Base-by-base conservation (phyloP, 2,329 filamentous ascomycete species). In the Remersonia thermophila region DNA sequence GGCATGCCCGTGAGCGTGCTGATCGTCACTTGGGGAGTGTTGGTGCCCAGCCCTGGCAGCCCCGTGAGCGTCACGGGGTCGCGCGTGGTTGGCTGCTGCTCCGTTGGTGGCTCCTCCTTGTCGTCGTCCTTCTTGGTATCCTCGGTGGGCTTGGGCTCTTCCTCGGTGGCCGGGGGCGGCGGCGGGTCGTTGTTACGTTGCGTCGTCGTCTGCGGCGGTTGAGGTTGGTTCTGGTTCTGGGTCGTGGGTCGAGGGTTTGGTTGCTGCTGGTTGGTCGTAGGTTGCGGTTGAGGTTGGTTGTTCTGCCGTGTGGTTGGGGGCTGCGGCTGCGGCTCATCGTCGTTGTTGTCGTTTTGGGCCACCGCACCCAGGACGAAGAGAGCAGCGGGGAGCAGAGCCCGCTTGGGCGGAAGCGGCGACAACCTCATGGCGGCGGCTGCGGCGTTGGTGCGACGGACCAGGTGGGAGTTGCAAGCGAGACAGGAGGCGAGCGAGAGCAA, bases 1-100 rank as follows among this genome's bases (percentile, higher is more conserved):
- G 67, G 65, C 32, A 67, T 51, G 32, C 48, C 53, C 16, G 53
- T 59, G 16, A 53, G 41, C 15, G 12, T 27, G 26, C 20, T 2
- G 4, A 23, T 9, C 8, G 10, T 6, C 27, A 16, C 4, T 35
- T 27, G 10, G 36, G 35, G n/a, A 23, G 42, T 38, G 32, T 46
- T 48, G 15, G 42, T 44, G 5, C 44, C 45, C 6, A 47, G 26
- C 3, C 43, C 18, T 6, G 41, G 39, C 2, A 36, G 28, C 2
- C 36, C 27, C 13, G 27, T 23, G 14, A 31, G 29, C 13, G 20
- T 23, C 5, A 23, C 20, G 9, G 20, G 20, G 20, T 23, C 20
- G 9, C 20, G 20, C 5, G 5, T 23, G 20, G 20, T 23, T 23
- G 5, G 20, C 9, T 5, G 5, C 20, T 5, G 5, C 9, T 23